Evolutionary conservation across 306 rosid genomes (phyloP), one percentile per base, ranked within the genome.

Genomic region (Cicer cuneatum): DNA sequence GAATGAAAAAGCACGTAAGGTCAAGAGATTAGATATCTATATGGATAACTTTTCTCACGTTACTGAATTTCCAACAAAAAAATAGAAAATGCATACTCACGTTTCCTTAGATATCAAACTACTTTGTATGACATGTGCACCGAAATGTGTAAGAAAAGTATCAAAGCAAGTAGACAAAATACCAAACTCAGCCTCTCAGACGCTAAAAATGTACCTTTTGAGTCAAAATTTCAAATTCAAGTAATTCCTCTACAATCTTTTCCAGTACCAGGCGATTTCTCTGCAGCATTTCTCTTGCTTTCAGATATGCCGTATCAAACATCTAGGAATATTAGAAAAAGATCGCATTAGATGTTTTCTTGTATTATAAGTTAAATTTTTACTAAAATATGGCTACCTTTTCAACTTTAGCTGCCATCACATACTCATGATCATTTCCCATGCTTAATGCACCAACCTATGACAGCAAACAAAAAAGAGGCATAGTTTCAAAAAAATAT

Each of bases 361-460:
- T 18, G 45, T 16, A 40, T 7, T 74, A 47, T 48, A 59, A 64
- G 71, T 43, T 42, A 41, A 53, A 24, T 5, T 14, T 54, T 71
- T 43, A 61, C 45, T 49, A 59, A 61, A 37, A 67, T 19, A 14
- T 33, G 67, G 72, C 29, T 76, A 86, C 98, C 95, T 91, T 88
- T 72, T 94, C 93, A 74, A 94, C 93, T 87, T 91, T 94, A 69
- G 89, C 78, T 37, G 97, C 97, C 84, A 94, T 84, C 79, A 83
- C 98, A 82, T 80, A 87, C 81, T 91, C 98, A 73, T 91, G 87
- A 58, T 79, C 88, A 80, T 86, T 88, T 18, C 97, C 98, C 98
- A 94, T 91, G 83, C 98, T 94, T 77, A 90, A 83, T 45, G 89
- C 84, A n/a, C 90, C 67, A 52, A 78, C 91, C 97, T 94, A 74